Conservation (phyloP, 345 rosid genomes). For the sweet orange (Citrus sinensis) region DNA sequence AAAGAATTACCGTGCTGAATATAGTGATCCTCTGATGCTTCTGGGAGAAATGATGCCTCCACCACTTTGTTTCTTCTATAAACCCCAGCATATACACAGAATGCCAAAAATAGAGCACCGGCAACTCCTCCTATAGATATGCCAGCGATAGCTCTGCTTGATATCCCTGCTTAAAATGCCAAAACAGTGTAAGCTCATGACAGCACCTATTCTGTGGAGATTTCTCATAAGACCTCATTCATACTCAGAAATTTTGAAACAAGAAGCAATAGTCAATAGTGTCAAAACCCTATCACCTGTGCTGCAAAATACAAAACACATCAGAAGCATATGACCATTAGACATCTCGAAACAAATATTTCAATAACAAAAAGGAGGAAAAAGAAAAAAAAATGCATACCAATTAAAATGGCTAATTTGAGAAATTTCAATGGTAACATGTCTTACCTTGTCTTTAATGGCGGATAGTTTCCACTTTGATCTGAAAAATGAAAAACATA, state of each 20-base stretch:
- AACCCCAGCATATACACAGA: slow-evolving; percentile 18
- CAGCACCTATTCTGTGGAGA: background rate
- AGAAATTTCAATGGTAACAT: background rate
- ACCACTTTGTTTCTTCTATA: slow-evolving; percentile 25
- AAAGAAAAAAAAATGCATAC: background rate
- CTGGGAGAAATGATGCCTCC: slow-evolving; percentile 17
- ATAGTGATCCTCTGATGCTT: slow-evolving; percentile 21
- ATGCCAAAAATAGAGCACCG: slow-evolving; percentile 15
- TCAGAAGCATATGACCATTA: slow-evolving; percentile 4
- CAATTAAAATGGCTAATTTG: background rate
- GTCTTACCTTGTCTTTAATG: slow-evolving; percentile 37
- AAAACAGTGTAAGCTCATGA: slow-evolving; percentile 11
- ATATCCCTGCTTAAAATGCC: slow-evolving; percentile 35
- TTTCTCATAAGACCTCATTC: background rate
- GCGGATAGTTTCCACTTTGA: slow-evolving; percentile 42
- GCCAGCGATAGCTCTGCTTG: slow-evolving; percentile 29
- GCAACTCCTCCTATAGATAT: slow-evolving; percentile 37
- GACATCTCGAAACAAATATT: slow-evolving; percentile 6
- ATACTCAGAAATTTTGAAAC: background rate
- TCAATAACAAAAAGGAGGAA: background rate
- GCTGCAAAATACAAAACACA: slow-evolving; percentile 38
- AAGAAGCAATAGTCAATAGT: slow-evolving; percentile 3
- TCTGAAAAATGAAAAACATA: slow-evolving; percentile 30
- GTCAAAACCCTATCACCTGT: slow-evolving; percentile 23
- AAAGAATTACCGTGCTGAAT: slow-evolving; percentile 21